Percentiles rank a stretch among this genome's conserved stretches.
phyloP scores from a whole-genome alignment of 2,329 filamentous ascomycete genomes.

The Colletotrichum plurivorum region DNA sequence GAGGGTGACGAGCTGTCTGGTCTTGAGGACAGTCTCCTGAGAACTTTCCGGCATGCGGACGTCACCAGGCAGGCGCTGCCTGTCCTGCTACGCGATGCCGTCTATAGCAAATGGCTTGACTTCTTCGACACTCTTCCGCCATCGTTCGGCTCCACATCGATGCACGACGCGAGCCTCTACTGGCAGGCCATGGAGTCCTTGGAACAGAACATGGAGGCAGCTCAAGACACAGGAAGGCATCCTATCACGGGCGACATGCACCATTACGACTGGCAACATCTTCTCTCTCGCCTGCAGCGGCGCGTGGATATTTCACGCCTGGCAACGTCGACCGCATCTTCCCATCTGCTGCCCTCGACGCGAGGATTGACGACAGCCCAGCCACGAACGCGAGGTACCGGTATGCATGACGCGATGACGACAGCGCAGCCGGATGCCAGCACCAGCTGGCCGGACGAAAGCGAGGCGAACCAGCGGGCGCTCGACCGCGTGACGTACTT shows the following conservation, averaged over 20 bases:
- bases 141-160: not conserved
- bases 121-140: constrained; percentile 47
- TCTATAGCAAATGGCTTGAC: constrained; percentile 52
- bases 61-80: constrained; percentile 32
- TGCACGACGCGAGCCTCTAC: constrained; percentile 43
- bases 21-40: constrained; percentile 34
- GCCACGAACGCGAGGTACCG: constrained; percentile 21
- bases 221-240: constrained; percentile 16
- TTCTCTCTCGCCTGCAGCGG: constrained; percentile 49
- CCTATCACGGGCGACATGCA: constrained; percentile 1
- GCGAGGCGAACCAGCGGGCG: constrained; percentile 54
- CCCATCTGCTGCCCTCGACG: constrained; percentile 38
- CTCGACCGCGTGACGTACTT: constrained; percentile 65
- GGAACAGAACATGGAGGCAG: constrained; percentile 52
- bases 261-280: constrained; percentile 48
- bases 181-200: constrained; percentile 50
- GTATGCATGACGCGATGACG: not conserved
- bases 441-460: constrained; percentile 19
- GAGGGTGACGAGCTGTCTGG: constrained; percentile 35
- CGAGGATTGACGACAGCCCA: constrained; percentile 28
- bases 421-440: not conserved
- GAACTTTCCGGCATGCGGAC: constrained; percentile 21
- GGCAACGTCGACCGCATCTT: constrained; percentile 40
- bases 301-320: constrained; percentile 41
- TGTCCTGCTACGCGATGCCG: constrained; percentile 42